Conservation (phyloP, 371 early-diverging fungal species). For the Mycotypha africana region DNA sequence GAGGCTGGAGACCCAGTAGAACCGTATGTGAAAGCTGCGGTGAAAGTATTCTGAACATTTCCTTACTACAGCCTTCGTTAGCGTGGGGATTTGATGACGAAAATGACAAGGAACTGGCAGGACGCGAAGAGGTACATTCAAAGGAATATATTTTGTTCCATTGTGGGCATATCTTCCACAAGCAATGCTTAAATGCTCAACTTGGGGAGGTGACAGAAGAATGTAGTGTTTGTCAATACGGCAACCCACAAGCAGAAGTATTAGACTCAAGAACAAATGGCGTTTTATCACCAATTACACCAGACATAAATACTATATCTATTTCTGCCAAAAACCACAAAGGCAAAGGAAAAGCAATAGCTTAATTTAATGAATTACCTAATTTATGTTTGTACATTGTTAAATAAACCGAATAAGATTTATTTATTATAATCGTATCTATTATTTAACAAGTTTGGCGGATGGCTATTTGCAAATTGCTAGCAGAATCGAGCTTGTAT, state of each 20-base stretch:
- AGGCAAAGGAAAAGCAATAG: too few species aligned
- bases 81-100: conserved; percentile 23
- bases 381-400: too few species aligned
- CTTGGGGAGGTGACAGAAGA: conserved; percentile 7
- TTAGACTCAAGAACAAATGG: too few species aligned
- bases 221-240: conserved; percentile 24
- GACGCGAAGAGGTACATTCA: background rate
- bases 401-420: too few species aligned
- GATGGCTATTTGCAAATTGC: too few species aligned
- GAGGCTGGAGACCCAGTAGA: conserved; percentile 61
- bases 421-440: too few species aligned
- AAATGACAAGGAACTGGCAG: background rate
- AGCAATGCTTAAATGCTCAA: conserved; percentile 45
- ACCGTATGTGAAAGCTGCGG: conserved; percentile 57
- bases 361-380: too few species aligned
- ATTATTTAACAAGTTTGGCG: too few species aligned
- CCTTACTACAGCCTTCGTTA: conserved; percentile 27
- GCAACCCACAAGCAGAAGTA: conserved; percentile 15
- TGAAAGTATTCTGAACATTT: conserved; percentile 42
- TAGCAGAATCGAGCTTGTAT: too few species aligned
- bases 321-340: too few species aligned
- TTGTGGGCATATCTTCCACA: conserved; percentile 60
- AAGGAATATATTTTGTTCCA: conserved; percentile 47
- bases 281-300: too few species aligned
- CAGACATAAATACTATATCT: too few species aligned